Percentiles rank a stretch among this genome's conserved stretches.
Conservation (phyloP, 306 rosid genomes). For the Nissolia schottii region DNA sequence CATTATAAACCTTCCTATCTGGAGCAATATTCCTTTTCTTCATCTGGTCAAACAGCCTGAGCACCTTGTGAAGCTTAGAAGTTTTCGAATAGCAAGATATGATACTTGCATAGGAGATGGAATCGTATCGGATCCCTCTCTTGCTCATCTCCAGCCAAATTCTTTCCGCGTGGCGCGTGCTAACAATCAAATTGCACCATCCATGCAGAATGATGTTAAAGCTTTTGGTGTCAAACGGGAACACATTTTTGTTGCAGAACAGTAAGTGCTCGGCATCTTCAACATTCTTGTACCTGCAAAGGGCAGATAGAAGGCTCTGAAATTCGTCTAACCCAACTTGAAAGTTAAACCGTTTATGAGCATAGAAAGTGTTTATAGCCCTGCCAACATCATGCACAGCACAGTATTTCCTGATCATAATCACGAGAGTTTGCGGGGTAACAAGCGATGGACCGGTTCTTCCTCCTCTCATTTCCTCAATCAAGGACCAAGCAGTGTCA, state of each 20-base stretch:
- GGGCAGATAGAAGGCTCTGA: slow-evolving; percentile 82
- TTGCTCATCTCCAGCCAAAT: slow-evolving; percentile 78
- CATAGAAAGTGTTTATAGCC: slow-evolving; percentile 73
- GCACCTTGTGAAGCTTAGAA: slow-evolving; percentile 58
- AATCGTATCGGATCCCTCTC: slow-evolving; percentile 65
- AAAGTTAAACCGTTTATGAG: slow-evolving; percentile 53
- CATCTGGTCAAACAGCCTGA: slow-evolving; percentile 61
- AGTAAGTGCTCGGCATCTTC: slow-evolving; percentile 75
- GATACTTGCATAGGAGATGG: slow-evolving; percentile 65
- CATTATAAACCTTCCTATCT: slow-evolving; percentile 79
- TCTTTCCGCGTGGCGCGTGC: slow-evolving; percentile 61
- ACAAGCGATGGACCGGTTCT: slow-evolving; percentile 46
- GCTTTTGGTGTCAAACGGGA: slow-evolving; percentile 68
- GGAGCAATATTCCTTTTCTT: slow-evolving; percentile 47
- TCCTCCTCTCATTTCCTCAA: slow-evolving; percentile 68
- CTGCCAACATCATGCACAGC: slow-evolving; percentile 72
- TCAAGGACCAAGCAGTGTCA: slow-evolving; percentile 80
- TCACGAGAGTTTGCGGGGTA: slow-evolving; percentile 66
- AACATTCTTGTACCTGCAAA: slow-evolving; percentile 80
- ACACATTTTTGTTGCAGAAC: slow-evolving; percentile 51
- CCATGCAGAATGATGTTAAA: slow-evolving; percentile 86
- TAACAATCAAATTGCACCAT: slow-evolving; percentile 73
- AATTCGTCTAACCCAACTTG: slow-evolving; percentile 59
- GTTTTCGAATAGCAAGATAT: slow-evolving; percentile 80
- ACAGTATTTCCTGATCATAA: slow-evolving; percentile 76